Evolutionary conservation across 2,329 filamentous ascomycete genomes (phyloP), one percentile per base, ranked within the genome.

Genomic region (Zasmidium citrigriseum): DNA sequence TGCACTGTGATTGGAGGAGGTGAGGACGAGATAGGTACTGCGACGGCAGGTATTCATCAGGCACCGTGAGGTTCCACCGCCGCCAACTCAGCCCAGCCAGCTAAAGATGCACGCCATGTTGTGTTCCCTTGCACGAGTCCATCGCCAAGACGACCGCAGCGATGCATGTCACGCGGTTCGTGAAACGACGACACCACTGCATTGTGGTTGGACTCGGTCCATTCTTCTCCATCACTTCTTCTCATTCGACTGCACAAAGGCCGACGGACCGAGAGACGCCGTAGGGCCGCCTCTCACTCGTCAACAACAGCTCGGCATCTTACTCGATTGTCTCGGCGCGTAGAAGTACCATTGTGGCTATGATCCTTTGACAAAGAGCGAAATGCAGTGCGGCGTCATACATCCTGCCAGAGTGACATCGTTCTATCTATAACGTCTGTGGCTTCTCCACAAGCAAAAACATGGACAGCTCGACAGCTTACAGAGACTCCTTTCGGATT

Each of bases 121-220:
- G 21, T 49, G 11, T n/a, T 49, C 24, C 9, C 16, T 55, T 16
- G 20, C 54, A 55, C 54, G 25, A 44, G 27, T 14, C 22, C 54
- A 46, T 50, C n/a, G 54, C 54, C 54, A 50, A 55, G 46, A 29
- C 27, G 46, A 50, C 54, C 52, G 52, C 27, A 25, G n/a, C 10
- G 23, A 22, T 22, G 20, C 45, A 47, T 47, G 45, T 47, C 45
- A 47, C 23, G 45, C 45, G 34, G 12, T n/a, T 41, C 7, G 34
- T 41, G 34, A 41, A 41, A 41, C 34, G 5, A 41, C 34, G 34
- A 41, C 34, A 10, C n/a, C n/a, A n/a, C n/a, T n/a, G n/a, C n/a
- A n/a, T n/a, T n/a, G n/a, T n/a, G n/a, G n/a, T n/a, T n/a, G n/a
- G n/a, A n/a, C n/a, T n/a, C n/a, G n/a, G n/a, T n/a, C n/a, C n/a